phyloP scores from a whole-genome alignment of 2,329 filamentous ascomycete genomes.

The Colletotrichum ledebouriae region DNA sequence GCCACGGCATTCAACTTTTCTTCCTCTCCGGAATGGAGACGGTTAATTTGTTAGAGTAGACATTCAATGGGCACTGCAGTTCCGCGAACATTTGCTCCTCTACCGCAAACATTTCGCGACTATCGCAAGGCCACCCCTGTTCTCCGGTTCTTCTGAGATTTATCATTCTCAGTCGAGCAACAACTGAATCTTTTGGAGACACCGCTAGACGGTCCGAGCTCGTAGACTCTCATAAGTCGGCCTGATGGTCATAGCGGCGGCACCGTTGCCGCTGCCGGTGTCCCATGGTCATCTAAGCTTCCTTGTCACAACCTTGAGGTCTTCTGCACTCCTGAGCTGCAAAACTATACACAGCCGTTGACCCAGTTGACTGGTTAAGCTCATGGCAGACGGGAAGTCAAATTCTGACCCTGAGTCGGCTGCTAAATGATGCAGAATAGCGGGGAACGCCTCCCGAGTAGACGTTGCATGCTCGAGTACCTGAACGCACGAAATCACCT shows the following conservation, averaged over 20 bases:
- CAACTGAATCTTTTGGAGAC: not conserved
- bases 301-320: too few relatives aligned
- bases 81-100: too few relatives aligned
- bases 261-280: not conserved
- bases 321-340: too few relatives aligned
- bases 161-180: too few relatives aligned
- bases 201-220: not conserved
- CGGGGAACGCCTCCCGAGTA: conserved; percentile 10
- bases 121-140: too few relatives aligned
- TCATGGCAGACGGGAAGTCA: not conserved
- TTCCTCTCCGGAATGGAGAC: not conserved
- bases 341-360: not conserved
- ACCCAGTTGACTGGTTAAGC: conserved; percentile 6
- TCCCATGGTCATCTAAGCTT: conserved; percentile 5
- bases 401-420: not conserved
- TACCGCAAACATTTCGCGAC: too few relatives aligned
- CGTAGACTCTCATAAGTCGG: too few relatives aligned
- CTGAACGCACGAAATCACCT: not conserved
- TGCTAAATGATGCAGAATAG: not conserved
- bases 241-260: not conserved
- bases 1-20: conserved; percentile 7
- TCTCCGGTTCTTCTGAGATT: too few relatives aligned
- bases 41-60: conserved; percentile 26
- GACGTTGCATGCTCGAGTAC: not conserved
- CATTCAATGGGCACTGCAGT: not conserved